Conservation (phyloP, 2,329 filamentous ascomycete genomes). For the Didymella pomorum region DNA sequence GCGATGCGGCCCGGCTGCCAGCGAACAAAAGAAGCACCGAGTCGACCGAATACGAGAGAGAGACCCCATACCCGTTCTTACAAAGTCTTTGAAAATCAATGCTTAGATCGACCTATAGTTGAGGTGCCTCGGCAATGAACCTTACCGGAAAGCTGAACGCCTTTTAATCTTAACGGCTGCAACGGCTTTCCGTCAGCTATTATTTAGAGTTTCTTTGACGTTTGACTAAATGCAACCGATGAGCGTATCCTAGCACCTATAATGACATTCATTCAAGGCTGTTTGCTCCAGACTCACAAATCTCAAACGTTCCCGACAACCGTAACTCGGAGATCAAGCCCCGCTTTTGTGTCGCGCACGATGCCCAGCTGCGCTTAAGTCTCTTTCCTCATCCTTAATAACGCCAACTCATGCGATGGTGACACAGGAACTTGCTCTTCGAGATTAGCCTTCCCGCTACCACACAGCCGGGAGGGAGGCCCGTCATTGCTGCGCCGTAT, state of each 20-base stretch:
- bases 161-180: conserved; percentile 30
- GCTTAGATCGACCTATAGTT: conserved; percentile 5
- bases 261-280: conserved; percentile 6
- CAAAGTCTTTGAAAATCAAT: conserved; percentile 3
- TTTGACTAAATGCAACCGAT: conserved; percentile 31
- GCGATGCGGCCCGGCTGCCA: conserved; percentile 29
- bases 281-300: conserved; percentile 9
- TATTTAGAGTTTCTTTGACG: conserved; percentile 27
- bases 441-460: conserved; percentile 32
- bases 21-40: conserved; percentile 29
- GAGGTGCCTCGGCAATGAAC: conserved; percentile 19
- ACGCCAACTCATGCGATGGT: conserved; percentile 11
- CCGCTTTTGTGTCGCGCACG: conserved; percentile 7
- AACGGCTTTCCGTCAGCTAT: conserved; percentile 17
- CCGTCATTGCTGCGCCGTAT: conserved; percentile 30
- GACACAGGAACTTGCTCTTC: conserved; percentile 11
- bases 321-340: conserved; percentile 7
- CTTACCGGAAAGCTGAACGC: conserved; percentile 17
- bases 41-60: conserved; percentile 23
- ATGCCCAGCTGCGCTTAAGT: conserved; percentile 13
- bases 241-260: conserved; percentile 21
- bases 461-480: conserved; percentile 34
- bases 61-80: conserved; percentile 5
- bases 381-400: conserved; percentile 10
- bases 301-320: conserved; percentile 1